These are phyloP conservation scores for Coniferiporia sulphurascens DNA, from an alignment of 1,284 basidiomycete species.

Conservation along the genomic window DNA sequence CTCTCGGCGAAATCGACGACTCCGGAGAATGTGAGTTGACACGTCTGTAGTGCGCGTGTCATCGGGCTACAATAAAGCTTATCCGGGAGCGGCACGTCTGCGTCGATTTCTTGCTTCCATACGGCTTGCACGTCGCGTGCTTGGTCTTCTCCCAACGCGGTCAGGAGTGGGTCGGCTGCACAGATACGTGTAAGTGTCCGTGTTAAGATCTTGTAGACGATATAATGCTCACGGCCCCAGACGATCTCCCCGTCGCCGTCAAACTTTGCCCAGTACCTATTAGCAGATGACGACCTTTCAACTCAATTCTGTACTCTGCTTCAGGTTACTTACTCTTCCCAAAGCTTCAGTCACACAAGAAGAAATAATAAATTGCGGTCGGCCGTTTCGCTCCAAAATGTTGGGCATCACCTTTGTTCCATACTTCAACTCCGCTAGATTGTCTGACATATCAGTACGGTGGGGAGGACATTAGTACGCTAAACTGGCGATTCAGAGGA, in stretches of 20 bases:
- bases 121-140: constrained; percentile 48
- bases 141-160: constrained; percentile 59
- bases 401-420: constrained; percentile 44
- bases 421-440: constrained; percentile 68
- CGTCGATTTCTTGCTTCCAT: constrained; percentile 54
- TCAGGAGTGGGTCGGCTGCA: constrained; percentile 72
- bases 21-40: constrained; percentile 57
- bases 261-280: constrained; percentile 61
- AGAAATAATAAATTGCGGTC: neutral
- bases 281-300: constrained; percentile 23
- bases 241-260: constrained; percentile 65
- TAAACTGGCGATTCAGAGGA: constrained; percentile 33
- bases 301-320: neutral
- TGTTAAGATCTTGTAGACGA: neutral
- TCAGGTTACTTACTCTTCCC: constrained; percentile 46
- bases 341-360: constrained; percentile 27
- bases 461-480: constrained; percentile 43
- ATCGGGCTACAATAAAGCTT: constrained; percentile 70
- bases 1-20: constrained; percentile 26
- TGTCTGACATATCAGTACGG: constrained; percentile 43
- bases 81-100: constrained; percentile 55
- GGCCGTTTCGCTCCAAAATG: constrained; percentile 7
- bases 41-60: constrained; percentile 66
- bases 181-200: neutral
- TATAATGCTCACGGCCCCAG: constrained; percentile 69